A percentile compares a stretch with the other conserved stretches of the same genome.
Conservation (phyloP, 2,329 filamentous ascomycete species). For the Colletotrichum paranaense region DNA sequence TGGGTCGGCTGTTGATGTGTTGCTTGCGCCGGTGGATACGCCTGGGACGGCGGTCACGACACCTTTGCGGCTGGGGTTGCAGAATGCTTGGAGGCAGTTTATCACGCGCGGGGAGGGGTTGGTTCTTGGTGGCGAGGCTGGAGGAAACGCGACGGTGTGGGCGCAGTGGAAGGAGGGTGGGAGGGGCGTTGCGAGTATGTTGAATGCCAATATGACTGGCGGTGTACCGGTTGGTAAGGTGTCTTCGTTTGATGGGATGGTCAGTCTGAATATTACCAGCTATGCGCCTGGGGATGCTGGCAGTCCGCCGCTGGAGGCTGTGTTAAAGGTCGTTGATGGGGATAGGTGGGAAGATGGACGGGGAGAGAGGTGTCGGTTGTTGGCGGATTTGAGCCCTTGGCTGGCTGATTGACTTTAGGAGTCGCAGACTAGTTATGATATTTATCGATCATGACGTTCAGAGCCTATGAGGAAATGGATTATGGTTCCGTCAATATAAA, state of each 20-base stretch:
- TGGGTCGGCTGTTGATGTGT: conserved; percentile 1
- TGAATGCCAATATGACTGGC: conserved; percentile 23
- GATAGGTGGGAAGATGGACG: conserved; percentile 24
- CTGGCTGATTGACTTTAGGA: background rate
- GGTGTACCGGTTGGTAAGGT: conserved; percentile 1
- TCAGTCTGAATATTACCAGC: conserved; percentile 18
- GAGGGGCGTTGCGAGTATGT: background rate
- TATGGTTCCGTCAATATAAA: too few relatives aligned
- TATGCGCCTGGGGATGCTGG: background rate
- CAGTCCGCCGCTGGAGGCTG: background rate
- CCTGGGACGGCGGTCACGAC: background rate
- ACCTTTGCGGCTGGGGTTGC: background rate
- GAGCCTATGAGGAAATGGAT: too few relatives aligned
- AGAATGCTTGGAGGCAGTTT: conserved; percentile 25
- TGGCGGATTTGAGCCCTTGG: conserved; percentile 6
- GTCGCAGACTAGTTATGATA: too few relatives aligned
- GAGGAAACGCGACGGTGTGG: background rate
- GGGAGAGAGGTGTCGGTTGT: conserved; percentile 8
- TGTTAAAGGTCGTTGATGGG: conserved; percentile 6
- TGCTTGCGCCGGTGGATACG: conserved; percentile 9
- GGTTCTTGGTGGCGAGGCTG: background rate
- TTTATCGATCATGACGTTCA: too few relatives aligned
- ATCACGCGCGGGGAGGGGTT: background rate
- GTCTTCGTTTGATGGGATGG: conserved; percentile 24
- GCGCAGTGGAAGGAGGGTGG: conserved; percentile 13